A percentile compares a stretch with the other conserved stretches of the same genome.
Evolutionary conservation across 371 early-diverging fungal genomes (phyloP).

Genomic region (Saksenaea oblongispora): DNA sequence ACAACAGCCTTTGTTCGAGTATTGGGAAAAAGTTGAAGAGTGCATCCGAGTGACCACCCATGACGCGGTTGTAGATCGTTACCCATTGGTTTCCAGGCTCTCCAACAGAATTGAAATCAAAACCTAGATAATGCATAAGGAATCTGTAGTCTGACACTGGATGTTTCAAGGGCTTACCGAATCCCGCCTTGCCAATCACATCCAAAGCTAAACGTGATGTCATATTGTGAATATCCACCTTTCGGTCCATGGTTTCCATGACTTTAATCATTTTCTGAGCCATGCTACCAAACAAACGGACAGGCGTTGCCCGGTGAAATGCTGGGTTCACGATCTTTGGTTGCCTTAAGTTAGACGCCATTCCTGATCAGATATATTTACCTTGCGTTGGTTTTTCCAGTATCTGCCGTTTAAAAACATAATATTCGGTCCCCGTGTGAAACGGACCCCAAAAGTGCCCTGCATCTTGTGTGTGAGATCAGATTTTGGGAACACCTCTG

Average conservation of each 20-base stretch:
- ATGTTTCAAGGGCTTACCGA: background rate
- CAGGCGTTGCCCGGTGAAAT: constrained; percentile 34
- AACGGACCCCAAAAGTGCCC: background rate
- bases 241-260: constrained; percentile 7
- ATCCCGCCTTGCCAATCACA: constrained; percentile 4
- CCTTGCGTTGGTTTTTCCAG: background rate
- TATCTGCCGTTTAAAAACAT: background rate
- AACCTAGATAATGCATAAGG: background rate
- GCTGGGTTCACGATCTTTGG: constrained; percentile 30
- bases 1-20: constrained; percentile 30
- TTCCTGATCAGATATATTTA: background rate
- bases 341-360: background rate
- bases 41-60: constrained; percentile 20
- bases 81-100: constrained; percentile 14
- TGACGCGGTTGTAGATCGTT: constrained; percentile 15
- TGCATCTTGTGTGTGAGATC: background rate
- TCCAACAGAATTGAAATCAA: constrained; percentile 20
- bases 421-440: background rate
- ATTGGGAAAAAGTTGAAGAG: constrained; percentile 45
- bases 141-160: no score
- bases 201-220: background rate
- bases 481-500: background rate
- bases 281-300: constrained; percentile 28
- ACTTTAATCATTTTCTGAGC: constrained; percentile 17
- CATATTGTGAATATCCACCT: background rate